Base-by-base conservation (phyloP, 108 stramenopile genomes). In the Nitzschia putrida region DNA sequence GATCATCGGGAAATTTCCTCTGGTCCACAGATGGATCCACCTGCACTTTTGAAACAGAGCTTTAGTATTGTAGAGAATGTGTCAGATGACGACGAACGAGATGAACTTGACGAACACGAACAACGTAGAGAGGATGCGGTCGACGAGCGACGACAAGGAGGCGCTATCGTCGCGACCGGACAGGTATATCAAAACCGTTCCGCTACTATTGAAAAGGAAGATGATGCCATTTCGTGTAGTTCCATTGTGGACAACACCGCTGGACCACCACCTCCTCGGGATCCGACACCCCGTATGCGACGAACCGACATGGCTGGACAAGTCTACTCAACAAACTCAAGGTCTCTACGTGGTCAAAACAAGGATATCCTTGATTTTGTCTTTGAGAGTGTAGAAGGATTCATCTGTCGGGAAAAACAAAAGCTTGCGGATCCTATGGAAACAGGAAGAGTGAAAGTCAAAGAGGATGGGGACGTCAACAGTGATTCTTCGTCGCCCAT, bases 301-400 rank as follows among this genome's bases (percentile, higher is more conserved):
- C 14, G 47, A 49, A 18, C 47, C 18, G 47, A 49, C 14, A 18
- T 49, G 47, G 6, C 14, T 4, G n/a, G n/a, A 49, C 18, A 16
- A 18, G 18, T 18, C 14, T 16, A 49, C n/a, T 49, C 47, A 49
- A 49, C 47, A 49, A 49, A 6, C 18, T 18, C 47, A 49, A 49
- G 3, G 47, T 18, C 14, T 49, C 3, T 49, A 3, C 47, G 6
- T 1, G 47, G 18, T 1, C 18, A 18, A 16, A 49, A 59, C 4
- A 24, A 39, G 9, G 61, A 63, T 45, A 16, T 63, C 10, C 44
- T 63, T 16, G 61, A 63, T 47, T 45, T 40, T 23, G 10, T 63
- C 42, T 63, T 63, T 47, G 61, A 63, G 18, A 63, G 23, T 38
- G 44, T 63, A 8, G 61, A 63, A 63, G 24, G 44, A 18, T 45